Base-by-base conservation (phyloP, 2,329 filamentous ascomycete genomes). In the Colletotrichum orbiculare region DNA sequence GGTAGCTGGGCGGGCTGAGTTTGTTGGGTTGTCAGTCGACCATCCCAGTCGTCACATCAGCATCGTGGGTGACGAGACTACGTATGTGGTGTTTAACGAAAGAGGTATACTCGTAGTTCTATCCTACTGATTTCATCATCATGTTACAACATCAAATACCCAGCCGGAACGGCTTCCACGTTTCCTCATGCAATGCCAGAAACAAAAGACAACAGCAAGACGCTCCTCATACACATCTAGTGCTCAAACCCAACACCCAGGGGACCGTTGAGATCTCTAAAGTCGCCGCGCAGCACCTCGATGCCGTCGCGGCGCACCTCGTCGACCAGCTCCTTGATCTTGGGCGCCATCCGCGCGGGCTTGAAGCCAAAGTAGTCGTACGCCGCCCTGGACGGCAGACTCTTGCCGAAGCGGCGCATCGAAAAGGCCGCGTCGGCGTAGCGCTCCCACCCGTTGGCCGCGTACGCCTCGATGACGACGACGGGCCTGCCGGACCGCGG, bases 401-500 rank as follows among this genome's bases (percentile, higher is more conserved):
- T 84, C 70, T 88, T 83, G 0, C 85, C 85, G 67, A 88, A 88
- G 0, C 77, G 76, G 39, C 79, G 77, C 80, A 88, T 83, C 53
- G 78, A 83, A 63, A 80, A 79, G 1, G 81, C 84, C 1, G 85
- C 86, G 71, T 87, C 82, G 0, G 85, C 85, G 69, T 87, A 89
- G n/a, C 86, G 73, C 74, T 88, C 86, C 86, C 86, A 89, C 0
- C 85, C 85, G 60, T 84, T 83, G 1, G 81, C 78, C 2, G 83
- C 80, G 70, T 86, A 89, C 0, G 86, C 84, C 73, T 90, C 87
- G 47, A 89, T 84, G 2, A 57, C 83, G 12, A 90, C 83, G 0
- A 79, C 74, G 0, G 84, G 83, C 2, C 80, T 76, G 13, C 74
- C 74, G 68, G 78, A 74, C 38, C 77, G 75, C 53, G 75, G 74